A percentile compares a stretch with the other conserved stretches of the same genome.
These are phyloP conservation scores for Adenanthera pavonina DNA, from an alignment of 306 rosid genomes.

Conservation along the genomic window DNA sequence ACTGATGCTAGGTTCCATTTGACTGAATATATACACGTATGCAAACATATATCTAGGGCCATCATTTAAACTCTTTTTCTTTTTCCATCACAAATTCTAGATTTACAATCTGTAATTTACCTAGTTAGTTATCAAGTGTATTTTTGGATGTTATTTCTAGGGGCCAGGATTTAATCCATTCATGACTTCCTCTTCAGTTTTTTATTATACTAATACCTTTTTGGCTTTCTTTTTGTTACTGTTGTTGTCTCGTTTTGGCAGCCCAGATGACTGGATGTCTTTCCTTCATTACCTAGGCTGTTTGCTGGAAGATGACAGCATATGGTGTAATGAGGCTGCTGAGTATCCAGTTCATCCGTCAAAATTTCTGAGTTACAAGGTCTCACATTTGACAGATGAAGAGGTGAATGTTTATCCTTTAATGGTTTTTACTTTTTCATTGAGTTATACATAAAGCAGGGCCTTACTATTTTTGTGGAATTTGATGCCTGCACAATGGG, in stretches of 20 bases:
- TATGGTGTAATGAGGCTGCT: constrained; percentile 61
- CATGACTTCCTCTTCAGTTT: not conserved
- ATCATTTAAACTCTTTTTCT: not conserved
- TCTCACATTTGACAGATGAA: constrained; percentile 76
- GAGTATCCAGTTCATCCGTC: constrained; percentile 68
- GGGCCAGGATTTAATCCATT: not conserved
- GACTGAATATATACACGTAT: not conserved
- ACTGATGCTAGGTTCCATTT: not conserved
- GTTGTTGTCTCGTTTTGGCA: constrained; percentile 62
- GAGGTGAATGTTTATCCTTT: constrained; percentile 53
- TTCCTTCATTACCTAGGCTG: constrained; percentile 93
- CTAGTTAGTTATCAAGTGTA: constrained; percentile 16
- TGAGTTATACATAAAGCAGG: constrained; percentile 27
- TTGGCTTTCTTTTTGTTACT: constrained; percentile 26
- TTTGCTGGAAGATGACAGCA: constrained; percentile 89
- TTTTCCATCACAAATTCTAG: not conserved
- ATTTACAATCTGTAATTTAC: constrained; percentile 16
- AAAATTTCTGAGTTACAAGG: constrained; percentile 64
- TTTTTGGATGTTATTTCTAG: constrained; percentile 17
- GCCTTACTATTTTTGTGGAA: constrained; percentile 27
- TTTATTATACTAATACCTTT: not conserved
- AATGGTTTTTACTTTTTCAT: constrained; percentile 27
- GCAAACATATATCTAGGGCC: not conserved
- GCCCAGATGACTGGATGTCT: constrained; percentile 98
- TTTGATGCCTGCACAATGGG: constrained; percentile 38